These are phyloP conservation scores for Tetraselmis chui DNA, from an alignment of 139 green algal genomes.

Conservation along the genomic window DNA sequence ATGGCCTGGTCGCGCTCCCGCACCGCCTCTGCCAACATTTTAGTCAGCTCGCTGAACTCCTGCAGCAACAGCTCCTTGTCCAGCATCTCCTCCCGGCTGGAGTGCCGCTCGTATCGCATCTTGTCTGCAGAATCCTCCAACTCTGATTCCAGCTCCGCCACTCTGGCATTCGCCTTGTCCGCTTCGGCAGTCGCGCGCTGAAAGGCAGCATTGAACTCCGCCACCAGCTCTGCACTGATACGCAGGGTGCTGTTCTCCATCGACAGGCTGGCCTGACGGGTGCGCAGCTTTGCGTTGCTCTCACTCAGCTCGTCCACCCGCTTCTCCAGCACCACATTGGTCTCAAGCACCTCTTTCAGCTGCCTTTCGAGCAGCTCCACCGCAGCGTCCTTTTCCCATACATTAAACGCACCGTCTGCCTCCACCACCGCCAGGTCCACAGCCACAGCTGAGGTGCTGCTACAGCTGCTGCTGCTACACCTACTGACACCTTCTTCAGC, in stretches of 20 bases:
- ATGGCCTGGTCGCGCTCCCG: background rate
- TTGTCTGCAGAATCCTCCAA: background rate
- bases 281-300: background rate
- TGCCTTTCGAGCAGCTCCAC: constrained; percentile 3
- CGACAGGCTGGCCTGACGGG: background rate
- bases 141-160: background rate
- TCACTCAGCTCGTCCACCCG: background rate
- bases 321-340: constrained; percentile 11
- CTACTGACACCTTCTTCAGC: background rate
- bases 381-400: background rate
- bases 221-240: background rate
- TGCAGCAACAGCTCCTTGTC: background rate
- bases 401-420: background rate
- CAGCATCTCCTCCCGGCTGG: too few species aligned
- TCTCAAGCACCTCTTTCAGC: constrained; percentile 11
- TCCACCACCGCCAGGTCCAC: too few species aligned
- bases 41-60: background rate
- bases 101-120: too few species aligned
- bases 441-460: too few species aligned
- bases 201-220: background rate
- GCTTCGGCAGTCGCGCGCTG: background rate
- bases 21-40: background rate
- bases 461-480: too few species aligned
- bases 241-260: background rate
- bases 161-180: background rate